Base-by-base conservation (phyloP, 441 rosid species). In the Populus hybrid region DNA sequence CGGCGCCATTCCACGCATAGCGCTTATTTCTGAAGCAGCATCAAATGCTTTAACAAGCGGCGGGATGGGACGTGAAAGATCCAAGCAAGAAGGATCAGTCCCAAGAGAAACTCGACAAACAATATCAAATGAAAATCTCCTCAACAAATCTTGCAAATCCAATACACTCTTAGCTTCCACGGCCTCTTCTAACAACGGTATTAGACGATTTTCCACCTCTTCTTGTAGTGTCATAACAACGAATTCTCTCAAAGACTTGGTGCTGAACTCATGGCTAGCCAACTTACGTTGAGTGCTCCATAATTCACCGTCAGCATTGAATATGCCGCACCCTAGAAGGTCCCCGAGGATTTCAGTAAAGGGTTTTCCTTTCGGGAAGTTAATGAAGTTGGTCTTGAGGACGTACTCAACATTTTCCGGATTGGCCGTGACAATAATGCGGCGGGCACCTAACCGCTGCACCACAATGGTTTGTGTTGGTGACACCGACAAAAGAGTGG, bases 281-380 rank as follows among this genome's bases (percentile, higher is more conserved):
- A 95, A 75, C 81, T 94, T 94, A 4, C 97, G 85, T 67, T 95
- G 97, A 1, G 81, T 40, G 74, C 78, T 75, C 98, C 98, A 95
- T 4, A 85, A 70, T n/a, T 90, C 88, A 20, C 92, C 98, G 20
- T 95, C 98, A 0, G 83, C 90, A 64, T 92, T 91, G 68, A 92
- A 92, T 14, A 91, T 90, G n/a, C 95, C 95, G 57, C 81, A 61
- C 4, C 97, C 97, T 18, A 93, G 95, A 30, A 94, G 86, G 74
- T 94, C 95, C 0, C 94, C 97, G 1, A 93, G 94, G 70, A 94
- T 85, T 23, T 86, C 94, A 0, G 94, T 90, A 74, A 93, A 94
- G 12, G 92, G 91, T 70, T 84, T 82, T 14, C 98, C 98, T 81
- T 94, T 94, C 0, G 97, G 95, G 85, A 85, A 94, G 81, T 93